A percentile compares a stretch with the other conserved stretches of the same genome.
phyloP scores from a whole-genome alignment of 169 alveolate species.

The Cryptosporidium parvum region DNA sequence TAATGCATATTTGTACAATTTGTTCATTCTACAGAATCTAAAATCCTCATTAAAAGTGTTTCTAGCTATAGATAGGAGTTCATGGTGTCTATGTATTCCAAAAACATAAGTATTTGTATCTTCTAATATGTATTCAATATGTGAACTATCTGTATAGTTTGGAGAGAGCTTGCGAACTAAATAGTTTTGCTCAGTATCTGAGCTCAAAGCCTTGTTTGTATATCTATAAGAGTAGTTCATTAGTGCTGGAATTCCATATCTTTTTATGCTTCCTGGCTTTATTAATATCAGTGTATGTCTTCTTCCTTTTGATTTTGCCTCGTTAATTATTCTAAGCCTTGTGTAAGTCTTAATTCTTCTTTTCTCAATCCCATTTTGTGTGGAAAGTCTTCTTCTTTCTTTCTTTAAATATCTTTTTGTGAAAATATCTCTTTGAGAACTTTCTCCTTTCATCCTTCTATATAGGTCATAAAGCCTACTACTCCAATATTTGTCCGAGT shows the following conservation, averaged over 20 bases:
- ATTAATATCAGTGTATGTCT: background rate
- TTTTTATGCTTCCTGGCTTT: conserved; percentile 3
- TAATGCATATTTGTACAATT: conserved; percentile 46
- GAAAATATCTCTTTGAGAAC: background rate
- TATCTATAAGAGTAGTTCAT: conserved; percentile 1
- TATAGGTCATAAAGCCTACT: background rate
- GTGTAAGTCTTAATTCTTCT: conserved; percentile 8
- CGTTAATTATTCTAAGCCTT: background rate
- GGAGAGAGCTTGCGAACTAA: conserved; percentile 4
- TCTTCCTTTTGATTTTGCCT: background rate
- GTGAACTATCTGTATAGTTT: background rate
- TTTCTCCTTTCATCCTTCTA: conserved; percentile 32
- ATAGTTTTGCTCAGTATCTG: background rate
- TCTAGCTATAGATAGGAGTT: conserved; percentile 27
- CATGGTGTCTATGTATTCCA: conserved; percentile 54
- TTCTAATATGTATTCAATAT: conserved; percentile 25
- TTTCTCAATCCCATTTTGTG: background rate
- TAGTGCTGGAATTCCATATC: conserved; percentile 38
- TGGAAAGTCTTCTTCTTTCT: background rate
- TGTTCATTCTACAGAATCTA: conserved; percentile 5
- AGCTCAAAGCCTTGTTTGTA: background rate
- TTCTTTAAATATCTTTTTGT: background rate
- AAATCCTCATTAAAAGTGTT: conserved; percentile 26
- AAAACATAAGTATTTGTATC: conserved; percentile 2
- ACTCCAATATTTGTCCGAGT: background rate